Evolutionary conservation across 2,329 filamentous ascomycete species (phyloP).

Genomic region (Fusarium gaditjirri): DNA sequence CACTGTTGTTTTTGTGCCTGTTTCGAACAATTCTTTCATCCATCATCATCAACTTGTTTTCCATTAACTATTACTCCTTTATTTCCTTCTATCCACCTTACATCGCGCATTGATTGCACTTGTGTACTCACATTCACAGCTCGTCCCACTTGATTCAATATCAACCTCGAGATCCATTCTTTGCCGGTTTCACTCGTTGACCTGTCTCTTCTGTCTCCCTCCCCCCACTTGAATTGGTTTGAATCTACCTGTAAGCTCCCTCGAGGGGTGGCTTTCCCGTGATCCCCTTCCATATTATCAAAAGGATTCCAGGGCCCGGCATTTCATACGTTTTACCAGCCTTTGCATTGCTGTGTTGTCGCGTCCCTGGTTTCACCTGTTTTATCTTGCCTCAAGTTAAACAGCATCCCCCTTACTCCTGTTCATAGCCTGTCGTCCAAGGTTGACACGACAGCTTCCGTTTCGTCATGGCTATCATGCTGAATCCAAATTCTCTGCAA

Average conservation of each 20-base stretch:
- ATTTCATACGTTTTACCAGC: conserved; percentile 31
- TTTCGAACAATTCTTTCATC: background rate
- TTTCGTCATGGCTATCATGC: conserved; percentile 40
- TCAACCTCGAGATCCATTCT: conserved; percentile 21
- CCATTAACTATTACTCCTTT: background rate
- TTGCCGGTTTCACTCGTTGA: conserved; percentile 31
- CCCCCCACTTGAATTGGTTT: conserved; percentile 20
- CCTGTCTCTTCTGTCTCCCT: conserved; percentile 23
- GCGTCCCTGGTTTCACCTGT: conserved; percentile 42
- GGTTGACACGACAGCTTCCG: conserved; percentile 28
- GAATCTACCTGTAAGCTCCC: conserved; percentile 28
- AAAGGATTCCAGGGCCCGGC: conserved; percentile 37
- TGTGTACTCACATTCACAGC: conserved; percentile 5
- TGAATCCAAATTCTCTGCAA: conserved; percentile 39
- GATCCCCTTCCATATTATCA: conserved; percentile 27
- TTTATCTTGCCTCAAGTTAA: conserved; percentile 40
- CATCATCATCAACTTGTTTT: conserved; percentile 3
- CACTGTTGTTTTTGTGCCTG: background rate
- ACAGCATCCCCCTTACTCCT: conserved; percentile 21
- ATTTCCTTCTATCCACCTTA: background rate
- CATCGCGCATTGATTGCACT: conserved; percentile 7
- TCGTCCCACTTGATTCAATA: conserved; percentile 20
- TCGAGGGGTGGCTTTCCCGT: conserved; percentile 30
- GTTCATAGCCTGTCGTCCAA: conserved; percentile 15
- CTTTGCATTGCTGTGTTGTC: conserved; percentile 28